Percentiles rank a stretch among this genome's conserved stretches.
Evolutionary conservation across 2,329 filamentous ascomycete genomes (phyloP).

Genomic region (Aureobasidium uvarum): DNA sequence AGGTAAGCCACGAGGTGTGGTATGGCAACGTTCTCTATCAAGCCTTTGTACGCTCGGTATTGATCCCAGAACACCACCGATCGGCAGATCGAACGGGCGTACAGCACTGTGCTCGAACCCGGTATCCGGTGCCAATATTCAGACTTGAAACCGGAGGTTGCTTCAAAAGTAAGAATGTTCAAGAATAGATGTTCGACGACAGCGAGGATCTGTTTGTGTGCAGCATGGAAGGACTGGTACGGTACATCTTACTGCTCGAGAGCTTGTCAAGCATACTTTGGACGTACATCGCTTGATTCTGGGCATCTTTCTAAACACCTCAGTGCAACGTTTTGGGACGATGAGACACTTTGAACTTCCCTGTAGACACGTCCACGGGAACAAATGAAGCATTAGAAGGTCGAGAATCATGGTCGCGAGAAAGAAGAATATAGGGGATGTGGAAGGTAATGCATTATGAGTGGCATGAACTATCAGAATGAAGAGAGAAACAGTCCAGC

Average conservation of each 20-base stretch:
- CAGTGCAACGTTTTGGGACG: not conserved
- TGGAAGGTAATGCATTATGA: not conserved
- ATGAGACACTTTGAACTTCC: not conserved
- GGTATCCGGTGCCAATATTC: slow-evolving; percentile 3
- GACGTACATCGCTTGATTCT: not conserved
- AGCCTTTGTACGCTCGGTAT: not conserved
- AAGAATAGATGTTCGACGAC: not conserved
- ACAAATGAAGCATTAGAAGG: not conserved
- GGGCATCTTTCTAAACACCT: not conserved
- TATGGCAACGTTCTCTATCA: slow-evolving; percentile 10
- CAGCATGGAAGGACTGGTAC: no score
- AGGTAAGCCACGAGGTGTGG: not conserved
- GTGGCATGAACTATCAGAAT: not conserved
- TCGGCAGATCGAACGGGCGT: slow-evolving; percentile 15
- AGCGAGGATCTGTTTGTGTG: no score
- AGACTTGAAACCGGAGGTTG: not conserved
- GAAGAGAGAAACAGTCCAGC: not conserved
- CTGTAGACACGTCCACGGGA: no score
- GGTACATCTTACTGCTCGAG: not conserved
- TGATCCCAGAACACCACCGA: not conserved
- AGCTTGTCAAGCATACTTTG: not conserved
- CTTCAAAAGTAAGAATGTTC: not conserved
- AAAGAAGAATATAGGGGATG: not conserved
- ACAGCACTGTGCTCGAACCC: slow-evolving; percentile 2
- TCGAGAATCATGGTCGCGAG: not conserved